Conservation (phyloP, 1,139 yeast genomes). For the Scheffersomyces segobiensis region DNA sequence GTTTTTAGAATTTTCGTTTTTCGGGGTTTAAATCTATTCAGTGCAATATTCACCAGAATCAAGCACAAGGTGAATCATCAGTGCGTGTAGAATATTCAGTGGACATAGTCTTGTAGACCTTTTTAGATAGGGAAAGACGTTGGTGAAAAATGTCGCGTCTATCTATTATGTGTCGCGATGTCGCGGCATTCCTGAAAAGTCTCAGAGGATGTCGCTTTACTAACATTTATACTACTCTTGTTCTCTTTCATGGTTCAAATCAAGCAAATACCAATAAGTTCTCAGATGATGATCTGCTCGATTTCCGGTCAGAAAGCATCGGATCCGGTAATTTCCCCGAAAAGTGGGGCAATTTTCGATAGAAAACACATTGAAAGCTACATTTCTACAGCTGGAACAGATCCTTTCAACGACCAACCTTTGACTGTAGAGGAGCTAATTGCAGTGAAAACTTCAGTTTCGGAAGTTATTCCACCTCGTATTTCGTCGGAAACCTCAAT, state of each 20-base stretch:
- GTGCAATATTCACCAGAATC: neutral
- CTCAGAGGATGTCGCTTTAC: neutral
- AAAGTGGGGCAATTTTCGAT: slow-evolving; percentile 75
- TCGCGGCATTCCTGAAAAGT: neutral
- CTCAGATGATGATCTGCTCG: slow-evolving; percentile 16
- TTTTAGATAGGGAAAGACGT: neutral
- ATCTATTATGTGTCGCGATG: neutral
- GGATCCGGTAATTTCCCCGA: slow-evolving; percentile 75
- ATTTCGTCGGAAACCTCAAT: slow-evolving; percentile 64
- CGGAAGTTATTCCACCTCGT: slow-evolving; percentile 39
- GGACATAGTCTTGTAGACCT: neutral
- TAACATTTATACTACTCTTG: neutral
- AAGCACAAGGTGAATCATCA: neutral
- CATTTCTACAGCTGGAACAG: slow-evolving; percentile 63
- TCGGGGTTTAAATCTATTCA: neutral
- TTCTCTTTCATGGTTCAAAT: neutral
- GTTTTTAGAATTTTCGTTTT: neutral
- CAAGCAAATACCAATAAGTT: neutral
- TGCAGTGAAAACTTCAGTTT: slow-evolving; percentile 30
- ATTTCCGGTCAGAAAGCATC: slow-evolving; percentile 69
- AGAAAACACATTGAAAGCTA: slow-evolving; percentile 59
- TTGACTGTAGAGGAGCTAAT: slow-evolving; percentile 61
- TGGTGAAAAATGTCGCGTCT: neutral
- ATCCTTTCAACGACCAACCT: slow-evolving; percentile 73
- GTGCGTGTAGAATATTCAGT: neutral